Conservation (phyloP, 2,329 filamentous ascomycete species). For the Tolypocladium endophyticum region DNA sequence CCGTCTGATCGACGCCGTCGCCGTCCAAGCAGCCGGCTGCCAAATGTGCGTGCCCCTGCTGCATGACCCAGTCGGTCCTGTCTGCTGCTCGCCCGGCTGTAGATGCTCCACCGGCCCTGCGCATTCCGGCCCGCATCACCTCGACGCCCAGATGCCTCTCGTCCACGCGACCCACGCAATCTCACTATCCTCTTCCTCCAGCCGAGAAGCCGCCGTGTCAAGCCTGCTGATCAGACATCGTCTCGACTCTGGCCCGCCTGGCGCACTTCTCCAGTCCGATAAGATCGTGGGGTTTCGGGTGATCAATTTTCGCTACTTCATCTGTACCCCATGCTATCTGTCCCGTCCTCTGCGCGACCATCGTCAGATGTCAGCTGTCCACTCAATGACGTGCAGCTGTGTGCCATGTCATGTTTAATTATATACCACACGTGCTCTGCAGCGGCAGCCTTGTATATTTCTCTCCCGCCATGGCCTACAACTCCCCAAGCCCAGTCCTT, state of each 20-base stretch:
- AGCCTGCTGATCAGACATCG: not conserved
- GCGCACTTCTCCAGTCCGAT: not conserved
- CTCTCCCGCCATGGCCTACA: not conserved
- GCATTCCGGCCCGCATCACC: not conserved
- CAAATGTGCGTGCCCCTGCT: not conserved
- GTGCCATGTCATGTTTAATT: conserved; percentile 7
- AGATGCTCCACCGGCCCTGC: not conserved
- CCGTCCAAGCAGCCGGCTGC: not conserved
- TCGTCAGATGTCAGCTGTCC: conserved; percentile 1
- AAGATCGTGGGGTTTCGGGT: not conserved
- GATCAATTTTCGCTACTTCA: conserved; percentile 7
- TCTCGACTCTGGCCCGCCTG: not conserved
- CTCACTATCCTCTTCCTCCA: not conserved
- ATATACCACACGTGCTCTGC: conserved; percentile 9
- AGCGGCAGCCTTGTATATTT: not conserved
- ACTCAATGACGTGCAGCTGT: conserved; percentile 3
- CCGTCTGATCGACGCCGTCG: not conserved
- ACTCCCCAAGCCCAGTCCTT: not conserved
- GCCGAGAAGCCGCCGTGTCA: not conserved
- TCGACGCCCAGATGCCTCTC: not conserved
- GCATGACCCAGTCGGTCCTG: not conserved
- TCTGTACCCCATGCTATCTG: conserved; percentile 6
- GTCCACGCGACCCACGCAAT: not conserved
- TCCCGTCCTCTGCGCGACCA: not conserved
- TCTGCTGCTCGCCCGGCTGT: not conserved